Conservation (phyloP, 345 rosid genomes). For the Trapa incisa region DNA sequence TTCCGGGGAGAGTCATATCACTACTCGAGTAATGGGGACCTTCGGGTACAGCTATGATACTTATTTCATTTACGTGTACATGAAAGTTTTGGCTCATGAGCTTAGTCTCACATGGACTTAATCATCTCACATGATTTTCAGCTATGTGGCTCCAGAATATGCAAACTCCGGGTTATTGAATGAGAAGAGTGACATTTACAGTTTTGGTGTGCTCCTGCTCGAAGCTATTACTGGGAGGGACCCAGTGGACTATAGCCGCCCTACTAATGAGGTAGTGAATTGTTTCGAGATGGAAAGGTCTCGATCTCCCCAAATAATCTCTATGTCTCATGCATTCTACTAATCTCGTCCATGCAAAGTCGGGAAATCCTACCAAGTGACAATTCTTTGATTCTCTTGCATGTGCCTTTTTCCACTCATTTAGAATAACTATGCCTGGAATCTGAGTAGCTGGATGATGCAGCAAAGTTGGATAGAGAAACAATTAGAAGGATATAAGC, state of each 20-base stretch:
- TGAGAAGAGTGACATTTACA: conserved; percentile 87
- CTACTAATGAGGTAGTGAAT: conserved; percentile 60
- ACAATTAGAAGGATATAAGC: neutral
- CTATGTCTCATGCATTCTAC: neutral
- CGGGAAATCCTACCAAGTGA: too few species aligned
- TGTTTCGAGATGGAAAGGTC: neutral
- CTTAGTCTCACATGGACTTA: neutral
- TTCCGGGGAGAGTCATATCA: conserved; percentile 84
- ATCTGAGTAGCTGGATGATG: too few species aligned
- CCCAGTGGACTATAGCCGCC: conserved; percentile 87
- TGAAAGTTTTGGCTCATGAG: conserved; percentile 8
- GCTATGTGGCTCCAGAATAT: conserved; percentile 97
- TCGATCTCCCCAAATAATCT: neutral
- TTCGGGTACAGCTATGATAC: conserved; percentile 55
- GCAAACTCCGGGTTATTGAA: conserved; percentile 86
- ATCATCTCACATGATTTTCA: conserved; percentile 20
- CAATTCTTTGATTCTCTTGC: too few species aligned
- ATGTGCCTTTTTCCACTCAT: too few species aligned
- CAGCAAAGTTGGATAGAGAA: too few species aligned
- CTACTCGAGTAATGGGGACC: conserved; percentile 97
- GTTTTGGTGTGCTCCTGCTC: conserved; percentile 88
- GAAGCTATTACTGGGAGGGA: conserved; percentile 93
- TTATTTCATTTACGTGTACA: conserved; percentile 2
- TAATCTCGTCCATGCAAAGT: too few species aligned
- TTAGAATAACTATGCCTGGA: too few species aligned